Conservation (phyloP, 768 basidiomycete species). For the Lactifluus rugatus region DNA sequence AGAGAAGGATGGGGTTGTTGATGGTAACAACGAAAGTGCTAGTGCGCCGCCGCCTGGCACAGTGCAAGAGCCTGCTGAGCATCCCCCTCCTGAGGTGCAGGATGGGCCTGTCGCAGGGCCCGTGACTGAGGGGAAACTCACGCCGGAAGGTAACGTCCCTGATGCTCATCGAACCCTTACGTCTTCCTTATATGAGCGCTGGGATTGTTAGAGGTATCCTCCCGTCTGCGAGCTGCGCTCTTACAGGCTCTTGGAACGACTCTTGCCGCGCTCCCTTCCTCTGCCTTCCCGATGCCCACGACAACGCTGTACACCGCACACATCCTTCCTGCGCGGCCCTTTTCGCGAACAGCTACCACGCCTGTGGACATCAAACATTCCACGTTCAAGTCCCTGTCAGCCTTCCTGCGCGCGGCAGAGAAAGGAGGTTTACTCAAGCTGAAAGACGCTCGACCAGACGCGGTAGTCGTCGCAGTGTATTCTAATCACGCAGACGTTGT, state of each 20-base stretch:
- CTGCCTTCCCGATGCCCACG: slow-evolving; percentile 65
- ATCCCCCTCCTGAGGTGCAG: neutral
- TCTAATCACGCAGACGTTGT: slow-evolving; percentile 46
- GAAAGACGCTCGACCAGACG: slow-evolving; percentile 44
- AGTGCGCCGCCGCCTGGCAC: neutral
- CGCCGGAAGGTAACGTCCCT: slow-evolving; percentile 23
- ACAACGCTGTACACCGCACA: slow-evolving; percentile 68
- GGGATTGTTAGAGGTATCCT: slow-evolving; percentile 38
- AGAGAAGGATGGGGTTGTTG: slow-evolving; percentile 12
- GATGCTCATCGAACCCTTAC: neutral
- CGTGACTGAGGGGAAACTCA: slow-evolving; percentile 15
- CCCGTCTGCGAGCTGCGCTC: slow-evolving; percentile 49
- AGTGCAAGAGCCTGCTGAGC: slow-evolving; percentile 23
- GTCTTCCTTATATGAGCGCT: neutral
- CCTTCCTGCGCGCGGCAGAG: slow-evolving; percentile 70
- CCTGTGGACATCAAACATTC: slow-evolving; percentile 70
- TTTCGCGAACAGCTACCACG: slow-evolving; percentile 36
- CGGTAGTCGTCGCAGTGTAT: slow-evolving; percentile 37
- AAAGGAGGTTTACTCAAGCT: slow-evolving; percentile 64
- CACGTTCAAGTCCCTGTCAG: slow-evolving; percentile 66
- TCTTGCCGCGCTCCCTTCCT: slow-evolving; percentile 37
- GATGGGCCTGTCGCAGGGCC: neutral
- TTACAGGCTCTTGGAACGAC: slow-evolving; percentile 54
- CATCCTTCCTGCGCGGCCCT: slow-evolving; percentile 72
- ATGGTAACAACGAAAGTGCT: slow-evolving; percentile 4